Conservation (phyloP, 1,284 basidiomycete species). For the Leccinum holopus region DNA sequence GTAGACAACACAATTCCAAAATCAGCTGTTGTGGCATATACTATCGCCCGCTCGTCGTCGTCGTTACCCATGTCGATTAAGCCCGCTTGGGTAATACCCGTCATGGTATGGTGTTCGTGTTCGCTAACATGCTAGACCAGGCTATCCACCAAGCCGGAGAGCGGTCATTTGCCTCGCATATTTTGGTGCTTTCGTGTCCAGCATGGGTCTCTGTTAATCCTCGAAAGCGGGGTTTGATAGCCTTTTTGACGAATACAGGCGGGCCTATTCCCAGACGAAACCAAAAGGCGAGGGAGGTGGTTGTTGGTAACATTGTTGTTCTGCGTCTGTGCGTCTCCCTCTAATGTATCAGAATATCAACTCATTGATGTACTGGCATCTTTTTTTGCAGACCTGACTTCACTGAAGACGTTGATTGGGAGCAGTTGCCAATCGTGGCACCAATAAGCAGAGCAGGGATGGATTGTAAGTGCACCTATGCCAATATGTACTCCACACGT, state of each 20-base stretch:
- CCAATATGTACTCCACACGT: not conserved
- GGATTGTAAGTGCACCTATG: constrained; percentile 42
- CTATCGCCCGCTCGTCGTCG: constrained; percentile 32
- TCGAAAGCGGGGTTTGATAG: constrained; percentile 36
- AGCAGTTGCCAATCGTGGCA: constrained; percentile 45
- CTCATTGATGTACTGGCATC: constrained; percentile 4
- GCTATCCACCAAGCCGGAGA: constrained; percentile 36
- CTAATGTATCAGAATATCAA: not conserved
- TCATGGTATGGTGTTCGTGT: constrained; percentile 3
- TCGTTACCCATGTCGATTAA: constrained; percentile 23
- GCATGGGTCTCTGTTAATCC: constrained; percentile 20
- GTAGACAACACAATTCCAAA: constrained; percentile 50
- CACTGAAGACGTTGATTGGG: constrained; percentile 51
- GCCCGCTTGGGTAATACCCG: constrained; percentile 32
- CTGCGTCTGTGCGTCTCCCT: constrained; percentile 50
- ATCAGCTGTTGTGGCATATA: constrained; percentile 46
- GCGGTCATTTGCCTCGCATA: constrained; percentile 41
- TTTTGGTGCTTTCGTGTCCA: constrained; percentile 44
- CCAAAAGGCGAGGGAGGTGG: constrained; percentile 39
- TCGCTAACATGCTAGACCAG: constrained; percentile 26
- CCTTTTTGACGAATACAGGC: constrained; percentile 45
- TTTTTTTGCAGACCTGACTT: constrained; percentile 49
- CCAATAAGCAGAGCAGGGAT: constrained; percentile 42
- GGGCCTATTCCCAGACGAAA: constrained; percentile 38
- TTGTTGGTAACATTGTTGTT: constrained; percentile 50